Evolutionary conservation across 805 yeast genomes (phyloP).

Genomic region (Naumovozyma castellii): DNA sequence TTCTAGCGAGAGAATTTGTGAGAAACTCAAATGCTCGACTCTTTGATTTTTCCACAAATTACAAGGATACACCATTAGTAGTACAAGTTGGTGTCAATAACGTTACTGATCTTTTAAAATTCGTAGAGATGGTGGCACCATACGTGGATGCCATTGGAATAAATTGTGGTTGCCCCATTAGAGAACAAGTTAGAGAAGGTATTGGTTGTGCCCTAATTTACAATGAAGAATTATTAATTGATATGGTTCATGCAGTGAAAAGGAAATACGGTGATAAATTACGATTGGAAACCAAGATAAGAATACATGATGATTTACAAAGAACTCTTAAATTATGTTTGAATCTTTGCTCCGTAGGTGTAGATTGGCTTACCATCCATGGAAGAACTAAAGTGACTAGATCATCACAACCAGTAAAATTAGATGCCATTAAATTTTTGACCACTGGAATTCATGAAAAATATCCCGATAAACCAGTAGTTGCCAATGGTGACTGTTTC

Average conservation of each 20-base stretch:
- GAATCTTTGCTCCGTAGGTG: slow-evolving; percentile 76
- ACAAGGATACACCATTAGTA: slow-evolving; percentile 57
- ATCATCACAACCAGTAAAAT: slow-evolving; percentile 72
- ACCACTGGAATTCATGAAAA: slow-evolving; percentile 31
- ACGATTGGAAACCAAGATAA: slow-evolving; percentile 83
- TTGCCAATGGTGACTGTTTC: slow-evolving; percentile 97
- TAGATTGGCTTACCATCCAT: slow-evolving; percentile 88
- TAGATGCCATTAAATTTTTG: slow-evolving; percentile 67
- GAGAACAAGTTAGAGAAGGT: slow-evolving; percentile 90
- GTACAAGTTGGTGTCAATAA: slow-evolving; percentile 90
- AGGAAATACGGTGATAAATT: slow-evolving; percentile 57
- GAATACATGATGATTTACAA: slow-evolving; percentile 69
- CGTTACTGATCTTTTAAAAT: slow-evolving; percentile 67
- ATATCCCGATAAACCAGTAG: slow-evolving; percentile 60
- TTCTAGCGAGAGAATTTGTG: slow-evolving; percentile 88
- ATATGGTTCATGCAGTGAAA: slow-evolving; percentile 80
- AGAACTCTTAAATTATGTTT: slow-evolving; percentile 68
- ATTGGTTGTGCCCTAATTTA: slow-evolving; percentile 94
- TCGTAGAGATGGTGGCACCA: slow-evolving; percentile 83
- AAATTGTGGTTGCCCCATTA: slow-evolving; percentile 96
- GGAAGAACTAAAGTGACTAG: slow-evolving; percentile 83
- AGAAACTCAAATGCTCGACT: slow-evolving; percentile 71
- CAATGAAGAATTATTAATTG: slow-evolving; percentile 67
- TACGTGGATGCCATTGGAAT: slow-evolving; percentile 89
- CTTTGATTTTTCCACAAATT: slow-evolving; percentile 78